Evolutionary conservation across 1,284 basidiomycete genomes (phyloP).

Genomic region (Ganoderma leucocontextum): DNA sequence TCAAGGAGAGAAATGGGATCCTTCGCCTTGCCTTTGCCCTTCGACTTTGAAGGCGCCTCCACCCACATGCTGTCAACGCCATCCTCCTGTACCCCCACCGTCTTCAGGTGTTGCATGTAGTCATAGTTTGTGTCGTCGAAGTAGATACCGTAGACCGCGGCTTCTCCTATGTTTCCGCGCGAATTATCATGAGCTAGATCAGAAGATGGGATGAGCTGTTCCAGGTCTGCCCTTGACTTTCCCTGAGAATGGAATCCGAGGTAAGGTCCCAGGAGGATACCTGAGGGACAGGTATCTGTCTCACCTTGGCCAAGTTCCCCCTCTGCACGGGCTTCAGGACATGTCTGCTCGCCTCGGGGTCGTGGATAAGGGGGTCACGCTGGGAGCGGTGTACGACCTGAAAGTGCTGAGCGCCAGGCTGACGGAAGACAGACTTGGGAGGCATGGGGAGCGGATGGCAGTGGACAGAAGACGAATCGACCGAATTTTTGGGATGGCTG

Average conservation of each 20-base stretch:
- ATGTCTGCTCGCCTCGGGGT: slow-evolving; percentile 88
- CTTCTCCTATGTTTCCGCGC: slow-evolving; percentile 80
- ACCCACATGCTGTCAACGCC: slow-evolving; percentile 81
- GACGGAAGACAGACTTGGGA: slow-evolving; percentile 87
- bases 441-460: slow-evolving; percentile 54
- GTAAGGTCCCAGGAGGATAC: background rate
- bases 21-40: slow-evolving; percentile 46
- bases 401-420: slow-evolving; percentile 90
- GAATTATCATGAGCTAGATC: slow-evolving; percentile 60
- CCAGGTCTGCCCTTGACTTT: slow-evolving; percentile 80
- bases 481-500: slow-evolving; percentile 16
- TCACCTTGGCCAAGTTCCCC: slow-evolving; percentile 75
- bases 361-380: slow-evolving; percentile 94
- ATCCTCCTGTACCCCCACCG: slow-evolving; percentile 77
- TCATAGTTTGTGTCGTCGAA: slow-evolving; percentile 99
- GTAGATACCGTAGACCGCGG: slow-evolving; percentile 90
- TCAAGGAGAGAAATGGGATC: slow-evolving; percentile 51
- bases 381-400: slow-evolving; percentile 98
- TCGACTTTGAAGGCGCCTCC: slow-evolving; percentile 66
- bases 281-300: slow-evolving; percentile 16
- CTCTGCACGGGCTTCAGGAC: slow-evolving; percentile 88
- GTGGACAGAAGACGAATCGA: background rate
- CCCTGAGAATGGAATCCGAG: slow-evolving; percentile 55
- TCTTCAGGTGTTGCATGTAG: slow-evolving; percentile 96
- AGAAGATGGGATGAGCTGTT: slow-evolving; percentile 63